Evolutionary conservation across 768 basidiomycete species (phyloP), one percentile per base, ranked within the genome.

Genomic region (Pleurotus ostreatus): DNA sequence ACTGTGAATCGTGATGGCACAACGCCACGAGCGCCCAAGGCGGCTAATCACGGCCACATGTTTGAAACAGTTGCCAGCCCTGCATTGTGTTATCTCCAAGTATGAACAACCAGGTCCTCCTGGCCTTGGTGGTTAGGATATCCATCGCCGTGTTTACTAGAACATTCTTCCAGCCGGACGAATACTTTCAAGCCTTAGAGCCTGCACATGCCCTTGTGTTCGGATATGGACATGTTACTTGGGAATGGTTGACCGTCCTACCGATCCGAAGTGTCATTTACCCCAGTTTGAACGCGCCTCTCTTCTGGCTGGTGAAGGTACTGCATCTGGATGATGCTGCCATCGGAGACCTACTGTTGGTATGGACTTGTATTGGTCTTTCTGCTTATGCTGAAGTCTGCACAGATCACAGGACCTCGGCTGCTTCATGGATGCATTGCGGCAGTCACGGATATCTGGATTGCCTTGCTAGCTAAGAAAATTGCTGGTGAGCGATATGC

Each of bases 81-180:
- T 34, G 30, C 30, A 34, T 34, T 11, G 30, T 34, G 30, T 9
- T 34, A 30, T 34, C 30, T 34, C 30, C 30, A 34, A 34, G 9
- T 34, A 34, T 34, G 30, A 34, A 34, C 30, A 2, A 23, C 39
- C 22, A n/a, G n/a, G 22, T 53, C 37, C n/a, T 12, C 18, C 11
- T 78, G 51, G 75, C 81, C n/a, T 55, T 86, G 26, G 54, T 63
- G 18, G 64, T 84, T 60, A 84, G 90, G 46, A 68, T 89, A 49
- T 57, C 72, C 6, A 73, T 91, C 45, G 87, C 92, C 0, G 66
- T 95, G 30, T 71, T 74, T 40, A 94, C 92, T 0, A 78, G 80
- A 54, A 92, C 94, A 3, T 90, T 89, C 73, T 98, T 98, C 68
- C 95, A 98, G 68, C 94, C 97, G 7, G 97, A 99, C 70, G 97